Evolutionary conservation across 352 stramenopile genomes (phyloP).

Genomic region (Phytophthora pini): DNA sequence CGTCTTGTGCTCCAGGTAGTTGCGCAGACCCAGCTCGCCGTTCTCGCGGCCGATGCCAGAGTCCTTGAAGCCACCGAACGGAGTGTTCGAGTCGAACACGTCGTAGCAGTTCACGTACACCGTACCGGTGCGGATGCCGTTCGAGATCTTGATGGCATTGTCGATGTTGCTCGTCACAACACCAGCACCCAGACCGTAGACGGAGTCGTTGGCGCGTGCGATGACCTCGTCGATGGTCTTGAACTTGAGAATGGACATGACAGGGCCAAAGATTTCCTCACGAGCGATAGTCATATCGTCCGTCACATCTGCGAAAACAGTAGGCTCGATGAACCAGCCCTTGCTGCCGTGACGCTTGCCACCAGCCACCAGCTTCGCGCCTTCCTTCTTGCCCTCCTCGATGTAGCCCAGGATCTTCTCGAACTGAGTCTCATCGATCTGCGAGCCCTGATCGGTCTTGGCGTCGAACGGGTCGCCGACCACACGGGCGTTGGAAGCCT

Average conservation of each 20-base stretch:
- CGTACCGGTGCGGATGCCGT: conserved; percentile 88
- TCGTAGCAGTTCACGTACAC: conserved; percentile 95
- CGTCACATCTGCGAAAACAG: conserved; percentile 83
- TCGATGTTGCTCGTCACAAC: conserved; percentile 90
- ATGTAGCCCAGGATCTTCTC: conserved; percentile 88
- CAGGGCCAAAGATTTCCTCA: neutral
- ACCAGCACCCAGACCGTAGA: conserved; percentile 86
- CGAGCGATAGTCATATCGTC: conserved; percentile 48
- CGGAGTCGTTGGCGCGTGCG: conserved; percentile 77
- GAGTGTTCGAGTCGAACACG: conserved; percentile 80
- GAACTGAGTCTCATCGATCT: conserved; percentile 70
- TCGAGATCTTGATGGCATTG: conserved; percentile 84
- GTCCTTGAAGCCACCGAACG: conserved; percentile 89
- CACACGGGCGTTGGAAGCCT: conserved; percentile 51
- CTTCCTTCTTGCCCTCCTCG: conserved; percentile 73
- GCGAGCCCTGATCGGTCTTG: conserved; percentile 50
- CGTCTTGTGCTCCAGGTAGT: conserved; percentile 81
- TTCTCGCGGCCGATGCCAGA: conserved; percentile 82
- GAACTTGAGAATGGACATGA: conserved; percentile 6
- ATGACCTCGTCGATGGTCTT: conserved; percentile 69
- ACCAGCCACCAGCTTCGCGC: conserved; percentile 77
- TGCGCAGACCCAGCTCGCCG: conserved; percentile 68
- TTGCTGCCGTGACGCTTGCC: conserved; percentile 65
- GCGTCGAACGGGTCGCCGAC: conserved; percentile 63
- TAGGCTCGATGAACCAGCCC: conserved; percentile 93